Base-by-base conservation (phyloP, 1,139 yeast genomes). In the Arxiozyma telluris region DNA sequence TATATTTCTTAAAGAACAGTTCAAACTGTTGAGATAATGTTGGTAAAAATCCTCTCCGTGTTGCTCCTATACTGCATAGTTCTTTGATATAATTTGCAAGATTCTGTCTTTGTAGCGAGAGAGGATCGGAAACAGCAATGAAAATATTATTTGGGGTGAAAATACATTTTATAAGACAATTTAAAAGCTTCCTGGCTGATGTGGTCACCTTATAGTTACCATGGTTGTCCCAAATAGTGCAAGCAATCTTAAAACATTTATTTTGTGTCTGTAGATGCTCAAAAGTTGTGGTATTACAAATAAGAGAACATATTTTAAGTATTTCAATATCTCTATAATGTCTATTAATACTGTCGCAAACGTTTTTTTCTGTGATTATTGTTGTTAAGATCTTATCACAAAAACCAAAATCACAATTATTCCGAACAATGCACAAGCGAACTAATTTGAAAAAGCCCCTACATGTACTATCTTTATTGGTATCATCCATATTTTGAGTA, bases 41-140 rank as follows among this genome's bases (percentile, higher is more conserved):
- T 0, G 96, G 93, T 34, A 88, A 70, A 15, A 90, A 70, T 12
- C 87, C 77, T 59, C 95, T 79, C 68, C 96, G 79, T 0, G 87
- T 83, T 53, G 68, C 75, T 1, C 94, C 71, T n/a, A 51, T 34
- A 9, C 4, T n/a, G 12, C 48, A 45, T 6, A 57, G 41, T 5
- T 50, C 49, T 41, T 43, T 41, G n/a, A 53, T 56, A 45, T 41
- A 50, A n/a, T 41, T 30, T 4, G 20, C 20, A n/a, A 56, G 20
- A 5, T 48, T 47, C 5, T 20, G 12, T 45, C 38, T 47, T 21
- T 50, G 15, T 2, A 21, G 20, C 15, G 50, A 42, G 4, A 17
- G 20, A 8, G 47, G 17, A 41, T 34, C 27, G 11, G 38, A 22
- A 8, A 39, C n/a, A 3, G 53, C 50, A 54, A 77, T 76, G 1